Evolutionary conservation across 2,329 filamentous ascomycete species (phyloP), one percentile per base, ranked within the genome.

Genomic region (Apiospora pterosperma): DNA sequence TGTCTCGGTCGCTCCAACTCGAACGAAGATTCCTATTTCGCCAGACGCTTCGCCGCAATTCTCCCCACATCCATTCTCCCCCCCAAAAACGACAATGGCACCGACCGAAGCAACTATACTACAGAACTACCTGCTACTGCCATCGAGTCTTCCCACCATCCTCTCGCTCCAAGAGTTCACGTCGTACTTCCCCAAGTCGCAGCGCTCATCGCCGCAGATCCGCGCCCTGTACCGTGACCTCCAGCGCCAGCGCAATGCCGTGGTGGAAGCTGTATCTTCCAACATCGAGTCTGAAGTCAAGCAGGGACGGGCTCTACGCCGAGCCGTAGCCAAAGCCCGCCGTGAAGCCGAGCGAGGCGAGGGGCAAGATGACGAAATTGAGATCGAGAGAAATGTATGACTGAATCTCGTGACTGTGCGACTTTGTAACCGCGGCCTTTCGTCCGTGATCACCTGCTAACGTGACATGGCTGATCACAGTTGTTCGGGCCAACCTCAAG

Each of bases 201-300:
- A 89, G 61, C 90, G 89, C 65, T 80, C 84, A 28, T 90, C 89
- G 59, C 86, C 90, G 0, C 88, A 90, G 64, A 84, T 95, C 59
- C 86, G 88, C 64, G 81, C 84, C 0, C 82, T 97, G 5, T 97
- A 96, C 75, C 88, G 91, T 59, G 91, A 96, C 75, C 83, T 97
- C 3, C 91, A 96, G 72, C 84, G 88, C 65, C 86, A 93, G 74
- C 88, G 93, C 63, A 88, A 89, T 67, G 83, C 84, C 59, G 81
- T 90, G 12, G 84, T 93, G 63, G 91, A 95, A 70, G 76, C 80
- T 4, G 88, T 96, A 16, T 83, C 87, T 72, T 76, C 77, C 10
- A 91, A 87, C 69, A 90, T 94, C 65, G 82, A 84, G 7, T 78
- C 79, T n/a, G 90, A 94, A 75, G 84, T 85, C 59, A 85, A 84